Percentiles rank a stretch among this genome's conserved stretches.
Evolutionary conservation across 2,329 filamentous ascomycete species (phyloP).

Genomic region (Rachicladosporium sp.): DNA sequence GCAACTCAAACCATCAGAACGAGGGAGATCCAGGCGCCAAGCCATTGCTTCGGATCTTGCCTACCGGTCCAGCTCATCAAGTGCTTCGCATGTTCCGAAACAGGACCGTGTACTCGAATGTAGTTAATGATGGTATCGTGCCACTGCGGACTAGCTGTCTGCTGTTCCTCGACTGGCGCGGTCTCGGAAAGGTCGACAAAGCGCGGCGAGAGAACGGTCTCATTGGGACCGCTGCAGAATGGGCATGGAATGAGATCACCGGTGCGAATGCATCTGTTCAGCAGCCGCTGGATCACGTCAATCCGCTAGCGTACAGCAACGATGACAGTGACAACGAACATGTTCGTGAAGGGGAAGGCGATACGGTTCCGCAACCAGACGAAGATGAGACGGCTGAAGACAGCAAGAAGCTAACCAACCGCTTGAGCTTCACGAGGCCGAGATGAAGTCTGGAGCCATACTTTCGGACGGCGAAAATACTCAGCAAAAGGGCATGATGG

Average conservation of each 20-base stretch:
- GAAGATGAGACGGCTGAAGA: conserved; percentile 56
- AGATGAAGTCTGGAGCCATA: conserved; percentile 33
- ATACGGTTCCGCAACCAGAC: conserved; percentile 55
- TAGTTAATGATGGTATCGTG: conserved; percentile 95
- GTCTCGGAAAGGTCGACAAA: conserved; percentile 85
- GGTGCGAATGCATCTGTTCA: conserved; percentile 37
- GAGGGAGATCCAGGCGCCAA: conserved; percentile 68
- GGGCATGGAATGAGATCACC: conserved; percentile 89
- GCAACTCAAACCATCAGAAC: conserved; percentile 32
- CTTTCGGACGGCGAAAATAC: conserved; percentile 8
- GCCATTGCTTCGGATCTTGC: conserved; percentile 74
- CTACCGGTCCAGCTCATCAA: conserved; percentile 79
- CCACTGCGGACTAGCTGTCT: conserved; percentile 88
- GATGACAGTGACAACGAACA: conserved; percentile 18
- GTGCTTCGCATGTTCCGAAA: conserved; percentile 82
- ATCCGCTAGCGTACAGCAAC: conserved; percentile 12
- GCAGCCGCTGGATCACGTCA: conserved; percentile 6
- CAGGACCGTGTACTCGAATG: conserved; percentile 87
- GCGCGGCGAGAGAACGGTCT: conserved; percentile 82
- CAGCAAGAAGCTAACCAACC: conserved; percentile 15
- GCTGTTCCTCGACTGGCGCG: conserved; percentile 95
- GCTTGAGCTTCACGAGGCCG: conserved; percentile 13
- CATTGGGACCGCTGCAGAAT: conserved; percentile 83
- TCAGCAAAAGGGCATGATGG: conserved; percentile 28
- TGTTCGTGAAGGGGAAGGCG: conserved; percentile 16